A percentile compares a stretch with the other conserved stretches of the same genome.
Evolutionary conservation across 768 basidiomycete genomes (phyloP).

Genomic region (Vishniacozyma victoriae): DNA sequence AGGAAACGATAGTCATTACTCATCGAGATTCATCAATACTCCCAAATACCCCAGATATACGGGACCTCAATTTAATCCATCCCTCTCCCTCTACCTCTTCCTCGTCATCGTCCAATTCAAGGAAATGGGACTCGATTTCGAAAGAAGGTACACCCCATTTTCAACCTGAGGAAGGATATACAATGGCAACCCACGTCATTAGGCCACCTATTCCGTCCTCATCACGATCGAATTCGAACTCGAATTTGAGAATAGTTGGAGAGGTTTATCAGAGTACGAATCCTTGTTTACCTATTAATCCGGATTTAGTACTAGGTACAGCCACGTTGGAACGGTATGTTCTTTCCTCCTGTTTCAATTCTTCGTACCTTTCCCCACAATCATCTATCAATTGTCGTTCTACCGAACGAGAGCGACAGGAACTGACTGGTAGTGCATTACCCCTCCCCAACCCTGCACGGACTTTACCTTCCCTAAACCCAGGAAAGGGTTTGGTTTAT

Average conservation of each 20-base stretch:
- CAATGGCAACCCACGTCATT: conserved; percentile 66
- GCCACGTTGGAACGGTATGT: conserved; percentile 62
- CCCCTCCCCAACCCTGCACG: conserved; percentile 53
- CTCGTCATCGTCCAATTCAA: too few species aligned
- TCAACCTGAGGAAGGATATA: conserved; percentile 46
- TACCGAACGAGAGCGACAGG: conserved; percentile 25
- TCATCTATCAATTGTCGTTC: conserved; percentile 51
- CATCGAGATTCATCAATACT: conserved; percentile 62
- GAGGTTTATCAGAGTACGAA: conserved; percentile 68
- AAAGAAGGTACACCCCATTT: conserved; percentile 12
- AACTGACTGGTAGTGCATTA: background rate
- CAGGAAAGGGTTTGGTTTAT: conserved; percentile 50
- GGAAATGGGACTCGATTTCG: too few species aligned
- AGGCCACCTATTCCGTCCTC: conserved; percentile 46
- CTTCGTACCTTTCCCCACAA: too few species aligned
- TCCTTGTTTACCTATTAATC: conserved; percentile 56
- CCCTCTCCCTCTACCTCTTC: conserved; percentile 9
- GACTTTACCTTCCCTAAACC: conserved; percentile 45
- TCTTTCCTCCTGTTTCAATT: conserved; percentile 48
- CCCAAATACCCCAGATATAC: conserved; percentile 54
- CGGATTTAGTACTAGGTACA: conserved; percentile 55
- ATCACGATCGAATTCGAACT: too few species aligned
- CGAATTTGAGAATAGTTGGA: conserved; percentile 18
- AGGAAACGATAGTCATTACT: conserved; percentile 59
- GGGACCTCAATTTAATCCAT: conserved; percentile 63